Base-by-base conservation (phyloP, 805 yeast species). In the Schwanniomyces pseudopolymorphus region DNA sequence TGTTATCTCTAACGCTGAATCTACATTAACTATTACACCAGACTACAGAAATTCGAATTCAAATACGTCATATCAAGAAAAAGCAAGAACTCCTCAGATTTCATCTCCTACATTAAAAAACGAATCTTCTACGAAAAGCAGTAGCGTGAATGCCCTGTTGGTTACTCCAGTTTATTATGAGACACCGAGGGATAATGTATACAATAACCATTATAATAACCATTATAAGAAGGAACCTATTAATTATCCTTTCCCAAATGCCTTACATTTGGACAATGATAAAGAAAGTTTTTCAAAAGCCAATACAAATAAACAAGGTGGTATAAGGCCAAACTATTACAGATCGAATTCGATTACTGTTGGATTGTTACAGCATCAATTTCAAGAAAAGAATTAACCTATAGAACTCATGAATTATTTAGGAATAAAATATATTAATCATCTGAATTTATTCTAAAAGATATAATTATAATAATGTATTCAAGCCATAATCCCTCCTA, bases 211-310 rank as follows among this genome's bases (percentile, higher is more conserved):
- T 36, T 74, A 61, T 60, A 70, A 67, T 35, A 78, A 77, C 48
- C 82, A 78, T 50, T 77, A 77, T 55, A 66, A 66, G 41, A 76
- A 73, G 45, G 73, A 85, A 59, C 73, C 70, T n/a, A 53, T 59
- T 5, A 51, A 56, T 26, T 56, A 58, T n/a, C 75, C 78, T 14
- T 70, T 73, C 47, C 75, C 76, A 2, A 58, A 62, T 31, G 69
- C 77, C 1, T 52, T 63, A 22, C 78, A 72, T 56, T 56, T 66
- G 45, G 73, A 67, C 28, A 56, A 57, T 22, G 75, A 68, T 45
- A 61, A 59, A 28, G 67, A 64, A 33, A 59, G 63, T 33, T 51
- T 48, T 8, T 36, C 47, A 6, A 64, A 64, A 44, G 55, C 53
- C 1, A 39, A 41, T 14, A 46, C 52, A 26, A 57, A 53, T 39